Evolutionary conservation across 2,329 filamentous ascomycete species (phyloP), one percentile per base, ranked within the genome.

Genomic region (Phialophora chinensis): DNA sequence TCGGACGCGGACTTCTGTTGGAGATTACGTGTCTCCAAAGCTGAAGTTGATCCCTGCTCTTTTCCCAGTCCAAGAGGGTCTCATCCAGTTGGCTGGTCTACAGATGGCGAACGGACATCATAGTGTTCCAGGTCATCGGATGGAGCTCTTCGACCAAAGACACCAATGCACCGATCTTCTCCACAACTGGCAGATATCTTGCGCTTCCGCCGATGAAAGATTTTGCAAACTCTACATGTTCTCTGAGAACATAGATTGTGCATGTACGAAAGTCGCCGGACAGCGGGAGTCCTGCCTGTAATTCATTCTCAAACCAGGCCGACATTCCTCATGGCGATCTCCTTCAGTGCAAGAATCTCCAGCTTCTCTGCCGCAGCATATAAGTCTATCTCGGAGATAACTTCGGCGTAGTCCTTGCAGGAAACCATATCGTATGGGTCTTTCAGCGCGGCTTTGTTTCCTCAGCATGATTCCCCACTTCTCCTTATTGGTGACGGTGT

Each of bases 291-390:
- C 61, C 62, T 20, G 29, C 25, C 20, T 25, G 50, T 12, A 65
- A 33, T 53, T 67, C 61, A 7, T 27, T 53, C 25, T 64, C 62
- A 31, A 58, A 53, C 65, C 65, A 64, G 11, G 56, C 61, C 12
- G 50, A 17, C 4, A 62, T 65, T 67, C n/a, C 38, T 23, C 49
- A 65, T 47, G 1, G 44, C 17, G 25, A 61, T 12, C 17, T 50
- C 50, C 42, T 64, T 52, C 20, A 65, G 47, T 14, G 49, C n/a
- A 12, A 17, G 17, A 17, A 65, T 64, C 7, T 67, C 25, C 3
- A 67, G 47, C 27, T 53, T 42, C 42, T 61, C 25, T 6, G 65
- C 65, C 10, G 44, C 65, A n/a, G 23, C 17, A 31, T 50, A 62
- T 12, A 67, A 20, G 12, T 65, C 62, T 33, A 64, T 14, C n/a